Base-by-base conservation (phyloP, 2,329 filamentous ascomycete genomes). In the Clarireedia paspali region DNA sequence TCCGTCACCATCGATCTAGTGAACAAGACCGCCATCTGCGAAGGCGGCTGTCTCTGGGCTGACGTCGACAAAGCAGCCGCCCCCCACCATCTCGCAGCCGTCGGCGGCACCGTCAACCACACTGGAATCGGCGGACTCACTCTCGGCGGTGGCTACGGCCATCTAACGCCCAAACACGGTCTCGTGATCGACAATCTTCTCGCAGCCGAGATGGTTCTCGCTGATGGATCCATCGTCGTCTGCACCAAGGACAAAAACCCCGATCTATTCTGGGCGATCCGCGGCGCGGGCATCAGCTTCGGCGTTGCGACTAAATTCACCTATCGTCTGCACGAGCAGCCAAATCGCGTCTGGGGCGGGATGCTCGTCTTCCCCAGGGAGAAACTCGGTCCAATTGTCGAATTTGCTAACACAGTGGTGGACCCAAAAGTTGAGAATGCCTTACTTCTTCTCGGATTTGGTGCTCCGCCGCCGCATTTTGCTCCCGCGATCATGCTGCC, bases 261-360 rank as follows among this genome's bases (percentile, higher is more conserved):
- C 0, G 79, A 82, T 55, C 70, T 84, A 6, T 82, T 73, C 67
- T 72, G 71, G 63, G 77, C 76, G 0, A 72, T 83, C 6, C 40
- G 50, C 12, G 55, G 55, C 2, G 55, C 50, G 2, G 55, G 55
- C 6, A 44, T 47, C 20, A n/a, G 45, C 0, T 57, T 57, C 17
- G 55, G 50, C 2, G 34, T 57, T 6, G 36, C 44, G 10, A 53
- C 50, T 2, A 52, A 40, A 42, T 57, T 57, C n/a, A 57, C 50
- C n/a, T 57, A 53, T 38, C 49, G 44, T 7, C 12, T 53, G 2
- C 45, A 57, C n/a, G 26, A 39, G 17, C 55, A 57, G 74, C 76
- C 53, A 79, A 80, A n/a, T 79, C 81, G 20, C 23, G 59, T 60
- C 26, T 62, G 58, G 58, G 49, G 50, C 4, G 60, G 56, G 2